Base-by-base conservation (phyloP, 257 asterid genomes). In the Solanum bulbocastanum region DNA sequence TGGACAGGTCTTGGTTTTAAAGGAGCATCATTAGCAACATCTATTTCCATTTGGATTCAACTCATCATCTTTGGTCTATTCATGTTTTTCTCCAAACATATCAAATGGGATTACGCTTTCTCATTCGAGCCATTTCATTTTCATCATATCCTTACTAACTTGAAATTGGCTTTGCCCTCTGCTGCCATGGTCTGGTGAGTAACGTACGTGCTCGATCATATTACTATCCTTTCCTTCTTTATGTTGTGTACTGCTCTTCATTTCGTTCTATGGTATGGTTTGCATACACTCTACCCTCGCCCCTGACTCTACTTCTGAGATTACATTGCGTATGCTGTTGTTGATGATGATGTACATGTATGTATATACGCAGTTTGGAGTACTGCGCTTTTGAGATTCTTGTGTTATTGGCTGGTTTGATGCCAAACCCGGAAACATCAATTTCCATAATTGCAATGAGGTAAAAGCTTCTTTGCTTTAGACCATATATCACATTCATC, bases 381-480 rank as follows among this genome's bases (percentile, higher is more conserved):
- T 94, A 90, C 65, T 94, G 98, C 92, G 96, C 97, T 75, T 96
- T 93, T 71, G 99, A 96, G 95, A 68, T 91, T 87, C 98, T 95
- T 8, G 98, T 96, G 66, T 85, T 94, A 71, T 85, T 96, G 76
- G 76, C n/a, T 69, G 40, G 40, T 30, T 15, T 71, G 13, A 71
- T 71, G 99, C 98, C 99, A 32, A 84, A 95, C 76, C 86, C 98
- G 6, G 93, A 94, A 87, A 74, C 93, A 30, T 83, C 93, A 0
- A 96, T 98, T 65, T 94, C 99, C 3, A 72, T 95, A n/a, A 90
- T 95, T 74, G 98, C 95, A 11, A 94, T 96, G 96, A 92, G 98
- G 98, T 95, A 84, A 71, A 88, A 16, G 94, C 39, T 65, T 84
- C 46, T 9, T 18, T 71, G 3, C 15, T 18, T 72, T 72, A 35